A percentile compares a stretch with the other conserved stretches of the same genome.
Conservation (phyloP, 192 early-diverging fungal species). For the Chytriomyces hyalinus region DNA sequence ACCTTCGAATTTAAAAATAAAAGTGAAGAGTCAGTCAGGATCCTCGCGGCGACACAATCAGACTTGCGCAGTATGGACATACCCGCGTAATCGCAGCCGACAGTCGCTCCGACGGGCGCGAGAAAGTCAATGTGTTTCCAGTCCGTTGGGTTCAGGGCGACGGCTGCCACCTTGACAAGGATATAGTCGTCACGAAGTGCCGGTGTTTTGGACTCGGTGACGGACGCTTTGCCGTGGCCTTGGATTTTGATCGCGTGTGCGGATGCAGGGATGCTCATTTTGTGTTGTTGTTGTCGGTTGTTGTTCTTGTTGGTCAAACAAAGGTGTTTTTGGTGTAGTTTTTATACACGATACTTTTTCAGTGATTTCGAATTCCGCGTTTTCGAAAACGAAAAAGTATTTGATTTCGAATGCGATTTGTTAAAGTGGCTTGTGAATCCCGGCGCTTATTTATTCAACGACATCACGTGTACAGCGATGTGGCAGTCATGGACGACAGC, state of each 20-base stretch:
- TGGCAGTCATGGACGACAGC: not conserved
- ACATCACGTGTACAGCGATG: not conserved
- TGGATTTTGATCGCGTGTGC: not conserved
- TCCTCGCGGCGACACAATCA: not conserved
- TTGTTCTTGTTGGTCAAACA: too few species aligned
- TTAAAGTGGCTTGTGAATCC: too few species aligned
- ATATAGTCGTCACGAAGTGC: conserved; percentile 23
- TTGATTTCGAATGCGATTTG: too few species aligned
- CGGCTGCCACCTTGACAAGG: conserved; percentile 37
- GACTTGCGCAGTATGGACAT: not conserved
- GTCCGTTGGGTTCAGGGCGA: conserved; percentile 45
- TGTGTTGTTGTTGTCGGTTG: too few species aligned
- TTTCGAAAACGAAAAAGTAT: too few species aligned
- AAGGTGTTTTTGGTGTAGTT: too few species aligned
- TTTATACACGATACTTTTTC: too few species aligned
- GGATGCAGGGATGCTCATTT: too few species aligned
- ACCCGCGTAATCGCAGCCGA: conserved; percentile 39
- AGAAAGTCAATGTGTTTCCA: conserved; percentile 50
- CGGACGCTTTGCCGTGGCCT: not conserved
- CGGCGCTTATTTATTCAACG: not conserved
- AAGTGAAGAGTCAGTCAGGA: not conserved
- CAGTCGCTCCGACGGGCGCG: conserved; percentile 4
- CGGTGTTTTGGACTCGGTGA: conserved; percentile 28
- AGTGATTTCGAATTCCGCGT: too few species aligned
- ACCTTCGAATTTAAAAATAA: not conserved